These are phyloP conservation scores for Arbutus unedo DNA, from an alignment of 148 eudicot genomes.

Conservation along the genomic window DNA sequence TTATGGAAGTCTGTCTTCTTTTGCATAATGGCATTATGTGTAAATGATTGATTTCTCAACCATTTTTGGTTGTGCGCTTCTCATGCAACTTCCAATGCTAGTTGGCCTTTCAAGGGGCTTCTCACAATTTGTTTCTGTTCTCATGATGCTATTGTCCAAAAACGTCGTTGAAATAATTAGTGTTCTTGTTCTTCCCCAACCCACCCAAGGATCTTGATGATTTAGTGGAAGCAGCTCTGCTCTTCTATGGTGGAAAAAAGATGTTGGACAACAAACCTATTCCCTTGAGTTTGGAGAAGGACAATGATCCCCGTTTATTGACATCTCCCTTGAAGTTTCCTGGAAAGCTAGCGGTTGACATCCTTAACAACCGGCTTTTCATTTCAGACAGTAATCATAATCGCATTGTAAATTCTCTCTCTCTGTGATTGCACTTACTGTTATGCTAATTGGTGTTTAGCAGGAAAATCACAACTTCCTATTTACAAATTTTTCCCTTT, in stretches of 20 bases:
- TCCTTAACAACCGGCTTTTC: constrained; percentile 77
- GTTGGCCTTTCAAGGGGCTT: background rate
- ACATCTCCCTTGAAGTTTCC: constrained; percentile 95
- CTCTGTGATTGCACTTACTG: constrained; percentile 14
- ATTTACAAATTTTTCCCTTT: no score
- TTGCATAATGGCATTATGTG: background rate
- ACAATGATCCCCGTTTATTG: constrained; percentile 80
- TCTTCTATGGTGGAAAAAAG: constrained; percentile 63
- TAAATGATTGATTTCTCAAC: background rate
- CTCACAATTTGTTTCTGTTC: background rate
- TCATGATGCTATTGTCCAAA: background rate
- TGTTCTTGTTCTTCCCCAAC: constrained; percentile 14
- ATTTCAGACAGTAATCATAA: constrained; percentile 97
- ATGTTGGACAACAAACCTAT: constrained; percentile 61
- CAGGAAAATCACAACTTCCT: no score
- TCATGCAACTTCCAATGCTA: background rate
- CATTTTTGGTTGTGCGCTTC: constrained; percentile 1
- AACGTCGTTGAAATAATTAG: background rate
- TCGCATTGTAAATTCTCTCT: constrained; percentile 65
- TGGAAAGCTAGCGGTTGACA: constrained; percentile 88
- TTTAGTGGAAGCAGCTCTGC: constrained; percentile 86
- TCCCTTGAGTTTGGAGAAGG: constrained; percentile 85
- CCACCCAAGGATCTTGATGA: constrained; percentile 70
- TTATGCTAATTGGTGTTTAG: no score
- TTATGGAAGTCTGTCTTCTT: background rate